A percentile compares a stretch with the other conserved stretches of the same genome.
phyloP scores from a whole-genome alignment of 352 stramenopile genomes.

The Pythium vanterpoolii region DNA sequence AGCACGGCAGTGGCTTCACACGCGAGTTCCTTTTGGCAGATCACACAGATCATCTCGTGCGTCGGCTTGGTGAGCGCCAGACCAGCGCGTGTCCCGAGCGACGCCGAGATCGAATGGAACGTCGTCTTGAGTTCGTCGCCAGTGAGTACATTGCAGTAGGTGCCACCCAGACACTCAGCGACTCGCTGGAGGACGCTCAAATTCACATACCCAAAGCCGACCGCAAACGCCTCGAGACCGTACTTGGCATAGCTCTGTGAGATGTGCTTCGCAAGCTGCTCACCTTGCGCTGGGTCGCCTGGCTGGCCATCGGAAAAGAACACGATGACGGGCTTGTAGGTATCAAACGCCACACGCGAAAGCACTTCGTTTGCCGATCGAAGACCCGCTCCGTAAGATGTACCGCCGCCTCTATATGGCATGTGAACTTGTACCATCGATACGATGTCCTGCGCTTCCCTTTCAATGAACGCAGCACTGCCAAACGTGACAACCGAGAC shows the following conservation, averaged over 20 bases:
- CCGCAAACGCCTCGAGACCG: slow-evolving; percentile 52
- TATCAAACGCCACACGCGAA: slow-evolving; percentile 54
- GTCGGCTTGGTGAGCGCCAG: slow-evolving; percentile 53
- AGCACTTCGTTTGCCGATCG: slow-evolving; percentile 60
- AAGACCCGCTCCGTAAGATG: slow-evolving; percentile 49
- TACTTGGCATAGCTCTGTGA: slow-evolving; percentile 53
- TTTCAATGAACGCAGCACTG: slow-evolving; percentile 34
- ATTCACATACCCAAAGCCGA: slow-evolving; percentile 72
- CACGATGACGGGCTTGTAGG: slow-evolving; percentile 63
- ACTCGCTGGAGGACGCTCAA: slow-evolving; percentile 53
- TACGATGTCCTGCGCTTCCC: slow-evolving; percentile 53
- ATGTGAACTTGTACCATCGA: slow-evolving; percentile 29
- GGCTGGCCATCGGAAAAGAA: slow-evolving; percentile 82
- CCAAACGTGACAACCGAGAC: slow-evolving; percentile 78
- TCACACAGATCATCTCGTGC: slow-evolving; percentile 56
- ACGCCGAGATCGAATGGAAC: slow-evolving; percentile 75
- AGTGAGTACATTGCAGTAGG: slow-evolving; percentile 57
- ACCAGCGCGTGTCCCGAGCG: slow-evolving; percentile 52
- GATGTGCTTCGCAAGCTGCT: slow-evolving; percentile 56
- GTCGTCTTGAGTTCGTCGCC: slow-evolving; percentile 70
- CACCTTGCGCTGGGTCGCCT: slow-evolving; percentile 34
- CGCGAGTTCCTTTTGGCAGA: slow-evolving; percentile 57
- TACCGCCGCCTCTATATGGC: slow-evolving; percentile 42
- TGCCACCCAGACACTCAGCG: slow-evolving; percentile 45
- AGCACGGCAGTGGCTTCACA: slow-evolving; percentile 44